phyloP scores from a whole-genome alignment of 106 monocot genomes.

The Xerophyta viscosa region DNA sequence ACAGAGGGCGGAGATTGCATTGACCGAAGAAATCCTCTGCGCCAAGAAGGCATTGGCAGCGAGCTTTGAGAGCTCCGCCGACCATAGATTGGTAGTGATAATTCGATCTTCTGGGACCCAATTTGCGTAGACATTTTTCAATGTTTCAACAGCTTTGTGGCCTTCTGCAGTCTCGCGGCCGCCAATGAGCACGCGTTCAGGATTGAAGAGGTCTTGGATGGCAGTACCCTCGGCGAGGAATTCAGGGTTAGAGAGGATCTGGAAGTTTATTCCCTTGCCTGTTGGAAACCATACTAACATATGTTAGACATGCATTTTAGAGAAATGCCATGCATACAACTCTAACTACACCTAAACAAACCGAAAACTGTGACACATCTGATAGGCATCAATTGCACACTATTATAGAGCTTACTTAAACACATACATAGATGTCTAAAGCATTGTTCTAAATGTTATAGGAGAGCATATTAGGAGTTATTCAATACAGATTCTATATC shows the following conservation, averaged over 20 bases:
- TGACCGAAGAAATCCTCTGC: slow-evolving; percentile 16
- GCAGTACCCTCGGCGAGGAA: slow-evolving; percentile 20
- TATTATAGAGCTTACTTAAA: no score
- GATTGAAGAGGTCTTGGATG: slow-evolving; percentile 6
- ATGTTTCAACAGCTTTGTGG: slow-evolving; percentile 9
- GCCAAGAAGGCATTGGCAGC: slow-evolving; percentile 18
- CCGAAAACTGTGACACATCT: no score
- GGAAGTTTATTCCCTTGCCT: slow-evolving; percentile 18
- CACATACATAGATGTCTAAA: no score
- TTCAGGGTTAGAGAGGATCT: slow-evolving; percentile 19
- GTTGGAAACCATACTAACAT: no score
- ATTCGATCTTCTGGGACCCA: slow-evolving; percentile 18
- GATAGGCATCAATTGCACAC: no score
- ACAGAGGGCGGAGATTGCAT: slow-evolving; percentile 17
- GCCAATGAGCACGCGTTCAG: slow-evolving; percentile 17
- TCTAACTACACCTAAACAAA: no score
- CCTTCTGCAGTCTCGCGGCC: slow-evolving; percentile 13
- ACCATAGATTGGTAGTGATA: slow-evolving; percentile 14
- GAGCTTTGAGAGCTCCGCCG: slow-evolving; percentile 17
- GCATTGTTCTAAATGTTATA: no score
- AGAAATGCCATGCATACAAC: no score
- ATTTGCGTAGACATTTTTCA: slow-evolving; percentile 10
- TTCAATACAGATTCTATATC: no score
- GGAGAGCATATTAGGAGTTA: no score
- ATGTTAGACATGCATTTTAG: no score